Base-by-base conservation (phyloP, 2,329 filamentous ascomycete genomes). In the Davidsoniella eucalypti region DNA sequence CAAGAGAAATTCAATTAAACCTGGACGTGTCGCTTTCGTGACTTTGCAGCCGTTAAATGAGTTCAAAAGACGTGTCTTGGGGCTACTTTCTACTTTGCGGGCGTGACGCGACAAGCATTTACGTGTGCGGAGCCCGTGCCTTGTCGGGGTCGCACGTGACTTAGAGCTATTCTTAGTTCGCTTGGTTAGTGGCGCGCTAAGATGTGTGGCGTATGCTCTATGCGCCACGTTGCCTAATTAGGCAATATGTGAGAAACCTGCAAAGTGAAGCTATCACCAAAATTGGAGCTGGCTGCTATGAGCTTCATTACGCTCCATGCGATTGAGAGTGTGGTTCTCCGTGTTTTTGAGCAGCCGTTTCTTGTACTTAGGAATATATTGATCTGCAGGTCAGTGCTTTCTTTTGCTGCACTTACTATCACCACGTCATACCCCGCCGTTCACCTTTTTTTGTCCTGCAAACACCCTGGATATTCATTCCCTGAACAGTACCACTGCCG, bases 21-120 rank as follows among this genome's bases (percentile, higher is more conserved):
- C 16, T 18, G 39, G 65, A 64, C 67, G 67, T 69, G 67, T 69
- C 64, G 48, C 59, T 67, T 68, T 69, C 67, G 67, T 64, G 66
- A 59, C 59, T 58, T 62, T 18, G 33, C 18, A 33, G 39, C 21
- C 21, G 26, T 21, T 18, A n/a, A 41, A 29, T 26, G 29, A 25
- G 26, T 33, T 33, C 8, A 39, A 43, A 50, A 39, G 33, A 33
- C 41, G 48, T 50, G 48, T 44, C 26, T 12, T 12, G 26, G 26
- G 26, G 21, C 21, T 33, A 33, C 21, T 44, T 49, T 42, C 33
- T 23, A 10, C n/a, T 8, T 25, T 44, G 38, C 46, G 38, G 47
- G 44, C 50, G 53, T 54, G 50, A 54, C 52, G 54, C 51, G 51
- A 29, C 26, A 12, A n/a, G 26, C 16, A 21, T 17, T 43, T 21